Percentiles rank a stretch among this genome's conserved stretches.
Conservation (phyloP, 1,284 basidiomycete genomes). For the Puccinia horiana region DNA sequence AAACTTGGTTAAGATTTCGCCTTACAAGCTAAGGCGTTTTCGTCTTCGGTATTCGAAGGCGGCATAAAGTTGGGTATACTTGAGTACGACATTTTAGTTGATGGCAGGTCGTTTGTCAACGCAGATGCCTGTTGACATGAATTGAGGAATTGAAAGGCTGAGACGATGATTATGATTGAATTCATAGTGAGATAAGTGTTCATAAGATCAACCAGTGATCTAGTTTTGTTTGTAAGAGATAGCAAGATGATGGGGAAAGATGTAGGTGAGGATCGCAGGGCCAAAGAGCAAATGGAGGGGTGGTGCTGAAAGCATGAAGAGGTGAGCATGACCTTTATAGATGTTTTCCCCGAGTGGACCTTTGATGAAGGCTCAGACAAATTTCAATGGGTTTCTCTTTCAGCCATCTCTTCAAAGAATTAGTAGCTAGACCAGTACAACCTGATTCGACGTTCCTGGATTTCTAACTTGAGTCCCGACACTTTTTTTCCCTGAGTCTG, state of each 20-base stretch:
- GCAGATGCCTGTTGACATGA: neutral
- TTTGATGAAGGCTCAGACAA: neutral
- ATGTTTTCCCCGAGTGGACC: neutral
- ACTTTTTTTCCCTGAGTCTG: too few relatives aligned
- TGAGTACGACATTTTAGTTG: neutral
- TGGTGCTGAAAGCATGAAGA: neutral
- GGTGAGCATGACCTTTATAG: neutral
- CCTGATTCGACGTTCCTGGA: neutral
- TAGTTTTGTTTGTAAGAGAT: neutral
- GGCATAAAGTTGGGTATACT: neutral
- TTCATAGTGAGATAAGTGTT: neutral
- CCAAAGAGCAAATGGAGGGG: neutral
- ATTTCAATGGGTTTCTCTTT: neutral
- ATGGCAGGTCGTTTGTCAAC: neutral
- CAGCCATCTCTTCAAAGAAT: neutral
- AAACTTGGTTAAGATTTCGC: neutral
- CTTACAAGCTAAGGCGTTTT: neutral
- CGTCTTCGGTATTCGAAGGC: neutral
- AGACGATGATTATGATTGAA: neutral
- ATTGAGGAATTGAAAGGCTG: neutral
- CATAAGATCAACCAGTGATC: constrained; percentile 6
- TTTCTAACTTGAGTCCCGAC: neutral
- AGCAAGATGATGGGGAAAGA: too few relatives aligned
- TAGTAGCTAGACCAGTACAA: neutral
- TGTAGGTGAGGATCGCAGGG: neutral